Percentiles rank a stretch among this genome's conserved stretches.
phyloP scores from a whole-genome alignment of 2,329 filamentous ascomycete species.

The Emergomyces pasteurianus region DNA sequence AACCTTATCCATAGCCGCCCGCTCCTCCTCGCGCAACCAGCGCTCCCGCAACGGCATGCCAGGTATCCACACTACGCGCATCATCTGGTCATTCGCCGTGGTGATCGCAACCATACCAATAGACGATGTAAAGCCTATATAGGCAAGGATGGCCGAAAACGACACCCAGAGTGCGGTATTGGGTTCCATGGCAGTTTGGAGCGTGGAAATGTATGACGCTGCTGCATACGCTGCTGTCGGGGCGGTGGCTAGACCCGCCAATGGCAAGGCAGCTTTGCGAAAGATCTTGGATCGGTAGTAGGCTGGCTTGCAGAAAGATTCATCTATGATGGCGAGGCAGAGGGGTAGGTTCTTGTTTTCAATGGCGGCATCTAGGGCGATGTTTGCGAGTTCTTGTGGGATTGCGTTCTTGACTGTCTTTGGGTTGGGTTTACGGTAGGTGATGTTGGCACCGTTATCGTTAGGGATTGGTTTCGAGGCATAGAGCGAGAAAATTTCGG shows the following conservation, averaged over 20 bases:
- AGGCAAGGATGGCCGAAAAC: constrained; percentile 70
- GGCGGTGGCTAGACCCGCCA: constrained; percentile 27
- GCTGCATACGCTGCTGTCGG: constrained; percentile 47
- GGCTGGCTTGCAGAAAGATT: constrained; percentile 36
- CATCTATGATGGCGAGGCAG: constrained; percentile 65
- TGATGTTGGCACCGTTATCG: constrained; percentile 46
- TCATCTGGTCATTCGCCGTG: constrained; percentile 90
- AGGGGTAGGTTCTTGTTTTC: constrained; percentile 64
- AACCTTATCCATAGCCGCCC: constrained; percentile 73
- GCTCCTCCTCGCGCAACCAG: constrained; percentile 83
- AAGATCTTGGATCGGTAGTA: constrained; percentile 34
- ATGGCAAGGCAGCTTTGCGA: constrained; percentile 28
- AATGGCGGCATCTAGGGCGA: constrained; percentile 69
- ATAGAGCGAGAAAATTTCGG: constrained; percentile 69
- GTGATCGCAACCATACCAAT: constrained; percentile 75
- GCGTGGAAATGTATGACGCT: constrained; percentile 52
- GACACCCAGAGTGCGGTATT: constrained; percentile 62
- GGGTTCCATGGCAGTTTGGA: constrained; percentile 67
- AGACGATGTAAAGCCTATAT: constrained; percentile 66
- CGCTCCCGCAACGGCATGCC: constrained; percentile 70
- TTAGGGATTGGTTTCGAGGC: constrained; percentile 66
- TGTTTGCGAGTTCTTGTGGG: constrained; percentile 54
- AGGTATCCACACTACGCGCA: constrained; percentile 76
- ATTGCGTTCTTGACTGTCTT: constrained; percentile 60
- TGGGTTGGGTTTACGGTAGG: constrained; percentile 53